Conservation (phyloP, 1,284 basidiomycete species). For the Vanrija pseudolonga region DNA sequence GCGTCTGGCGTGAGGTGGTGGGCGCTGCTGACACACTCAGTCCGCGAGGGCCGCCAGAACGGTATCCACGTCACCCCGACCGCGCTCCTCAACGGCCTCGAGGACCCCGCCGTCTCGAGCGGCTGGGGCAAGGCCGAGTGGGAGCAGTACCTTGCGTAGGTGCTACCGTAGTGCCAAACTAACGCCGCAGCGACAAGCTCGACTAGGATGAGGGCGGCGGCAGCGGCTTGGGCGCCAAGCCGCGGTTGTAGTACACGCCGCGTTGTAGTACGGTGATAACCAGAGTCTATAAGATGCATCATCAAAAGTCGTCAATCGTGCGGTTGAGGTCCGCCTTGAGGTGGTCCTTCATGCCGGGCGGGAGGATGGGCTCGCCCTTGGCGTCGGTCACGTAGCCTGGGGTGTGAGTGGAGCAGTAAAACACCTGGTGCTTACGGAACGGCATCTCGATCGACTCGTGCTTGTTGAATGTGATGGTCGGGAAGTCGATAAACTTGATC, state of each 20-base stretch:
- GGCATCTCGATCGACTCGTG: conserved; percentile 92
- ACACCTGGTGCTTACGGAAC: conserved; percentile 80
- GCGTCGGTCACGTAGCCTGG: conserved; percentile 52
- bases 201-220: not conserved
- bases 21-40: conserved; percentile 25
- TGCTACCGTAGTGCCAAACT: not conserved
- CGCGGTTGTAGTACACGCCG: too few relatives aligned
- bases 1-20: not conserved
- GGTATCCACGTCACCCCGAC: conserved; percentile 89
- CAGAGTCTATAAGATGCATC: too few relatives aligned
- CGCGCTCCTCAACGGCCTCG: conserved; percentile 76
- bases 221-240: not conserved
- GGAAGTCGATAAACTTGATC: conserved; percentile 74
- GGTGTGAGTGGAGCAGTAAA: conserved; percentile 16
- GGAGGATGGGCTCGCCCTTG: conserved; percentile 63
- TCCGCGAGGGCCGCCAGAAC: conserved; percentile 88
- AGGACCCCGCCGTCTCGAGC: conserved; percentile 73
- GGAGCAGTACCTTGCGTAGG: conserved; percentile 66
- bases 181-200: conserved; percentile 10
- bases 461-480: conserved; percentile 77
- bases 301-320: conserved; percentile 62
- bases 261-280: too few relatives aligned
- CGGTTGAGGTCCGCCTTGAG: conserved; percentile 80
- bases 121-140: conserved; percentile 81
- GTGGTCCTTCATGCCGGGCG: conserved; percentile 81